These are phyloP conservation scores for Vitis rupestris DNA, from an alignment of 164 flowering plant species.

Conservation along the genomic window DNA sequence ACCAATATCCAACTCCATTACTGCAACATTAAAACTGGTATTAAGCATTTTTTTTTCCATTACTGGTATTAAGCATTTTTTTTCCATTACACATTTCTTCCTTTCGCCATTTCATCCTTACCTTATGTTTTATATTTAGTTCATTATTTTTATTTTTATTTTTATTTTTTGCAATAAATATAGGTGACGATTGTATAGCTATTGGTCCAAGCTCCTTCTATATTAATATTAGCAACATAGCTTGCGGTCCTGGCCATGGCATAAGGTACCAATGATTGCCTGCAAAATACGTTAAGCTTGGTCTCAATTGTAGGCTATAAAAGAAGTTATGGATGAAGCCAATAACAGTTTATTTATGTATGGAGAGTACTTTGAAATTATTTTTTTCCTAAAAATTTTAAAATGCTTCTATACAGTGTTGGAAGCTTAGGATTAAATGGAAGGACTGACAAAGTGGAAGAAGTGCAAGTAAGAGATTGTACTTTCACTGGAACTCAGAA, in stretches of 20 bases:
- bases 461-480: constrained; percentile 32
- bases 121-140: too few relatives aligned
- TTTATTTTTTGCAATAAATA: neutral
- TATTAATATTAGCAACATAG: constrained; percentile 32
- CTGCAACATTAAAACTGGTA: constrained; percentile 17
- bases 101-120: too few relatives aligned
- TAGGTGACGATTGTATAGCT: constrained; percentile 67
- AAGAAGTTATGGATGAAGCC: too few relatives aligned
- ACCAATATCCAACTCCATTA: neutral
- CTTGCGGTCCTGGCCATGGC: constrained; percentile 69
- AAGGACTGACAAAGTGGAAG: constrained; percentile 32
- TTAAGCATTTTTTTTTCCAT: too few relatives aligned
- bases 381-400: neutral
- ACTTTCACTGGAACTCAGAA: constrained; percentile 33
- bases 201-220: constrained; percentile 25
- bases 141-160: neutral
- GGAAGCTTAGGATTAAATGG: constrained; percentile 58
- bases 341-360: neutral
- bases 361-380: neutral
- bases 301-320: constrained; percentile 4
- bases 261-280: constrained; percentile 37
- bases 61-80: constrained; percentile 12
- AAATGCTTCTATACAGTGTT: constrained; percentile 27
- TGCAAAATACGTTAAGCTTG: neutral
- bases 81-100: too few relatives aligned